Evolutionary conservation across 805 yeast species (phyloP).

Genomic region (Nakazawaea holstii): DNA sequence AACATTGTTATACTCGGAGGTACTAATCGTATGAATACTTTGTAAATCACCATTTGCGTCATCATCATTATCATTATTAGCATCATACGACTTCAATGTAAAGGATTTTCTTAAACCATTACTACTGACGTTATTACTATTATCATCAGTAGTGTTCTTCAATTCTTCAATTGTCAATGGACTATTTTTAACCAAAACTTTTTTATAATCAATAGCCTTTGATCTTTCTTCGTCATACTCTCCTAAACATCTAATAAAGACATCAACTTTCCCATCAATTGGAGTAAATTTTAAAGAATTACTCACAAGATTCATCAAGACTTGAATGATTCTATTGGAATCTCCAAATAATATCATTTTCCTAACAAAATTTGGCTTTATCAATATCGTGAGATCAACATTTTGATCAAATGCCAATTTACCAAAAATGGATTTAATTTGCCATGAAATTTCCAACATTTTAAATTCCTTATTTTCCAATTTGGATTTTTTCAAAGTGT

Average conservation of each 20-base stretch:
- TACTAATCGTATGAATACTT: conserved; percentile 22
- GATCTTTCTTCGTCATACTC: conserved; percentile 60
- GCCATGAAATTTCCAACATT: conserved; percentile 75
- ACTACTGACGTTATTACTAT: too few species aligned
- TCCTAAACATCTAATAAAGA: conserved; percentile 58
- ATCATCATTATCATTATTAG: background rate
- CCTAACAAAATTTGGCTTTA: conserved; percentile 56
- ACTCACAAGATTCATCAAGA: conserved; percentile 87
- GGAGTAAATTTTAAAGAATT: conserved; percentile 93
- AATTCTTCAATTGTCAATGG: background rate
- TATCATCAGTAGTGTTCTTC: too few species aligned
- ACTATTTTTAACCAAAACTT: conserved; percentile 37
- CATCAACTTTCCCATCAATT: conserved; percentile 73
- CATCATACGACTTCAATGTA: too few species aligned
- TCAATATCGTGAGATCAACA: conserved; percentile 57
- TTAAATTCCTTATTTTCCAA: conserved; percentile 80
- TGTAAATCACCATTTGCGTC: conserved; percentile 13
- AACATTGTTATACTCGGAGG: conserved; percentile 32
- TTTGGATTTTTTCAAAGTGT: conserved; percentile 77
- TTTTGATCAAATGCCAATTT: conserved; percentile 74
- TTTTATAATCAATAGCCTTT: conserved; percentile 29
- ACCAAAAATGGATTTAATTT: conserved; percentile 78
- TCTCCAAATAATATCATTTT: conserved; percentile 78
- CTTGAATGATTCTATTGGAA: conserved; percentile 83
- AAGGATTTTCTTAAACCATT: too few species aligned